Conservation (phyloP, 305 asterid species). For the Fraxinus angustifolia region DNA sequence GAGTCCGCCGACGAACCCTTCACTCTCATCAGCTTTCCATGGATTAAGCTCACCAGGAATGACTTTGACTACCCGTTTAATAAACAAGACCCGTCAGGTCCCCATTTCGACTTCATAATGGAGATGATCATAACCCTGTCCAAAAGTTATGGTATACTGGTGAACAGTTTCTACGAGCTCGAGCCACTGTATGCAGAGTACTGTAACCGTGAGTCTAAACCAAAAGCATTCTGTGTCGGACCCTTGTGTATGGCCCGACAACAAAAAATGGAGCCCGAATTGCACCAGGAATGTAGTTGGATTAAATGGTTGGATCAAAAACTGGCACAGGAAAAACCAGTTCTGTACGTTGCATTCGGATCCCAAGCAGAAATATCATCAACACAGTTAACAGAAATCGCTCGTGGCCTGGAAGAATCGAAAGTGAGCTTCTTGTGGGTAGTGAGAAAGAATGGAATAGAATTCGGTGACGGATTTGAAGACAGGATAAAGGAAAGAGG, state of each 20-base stretch:
- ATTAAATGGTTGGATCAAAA: slow-evolving; percentile 7
- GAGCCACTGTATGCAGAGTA: background rate
- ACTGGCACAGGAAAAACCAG: background rate
- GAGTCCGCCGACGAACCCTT: slow-evolving; percentile 47
- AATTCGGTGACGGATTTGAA: background rate
- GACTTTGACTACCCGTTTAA: slow-evolving; percentile 19
- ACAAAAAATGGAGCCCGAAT: background rate
- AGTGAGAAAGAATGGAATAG: background rate
- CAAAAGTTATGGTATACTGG: background rate
- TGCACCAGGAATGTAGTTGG: background rate
- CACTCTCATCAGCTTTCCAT: slow-evolving; percentile 33
- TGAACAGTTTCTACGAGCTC: background rate
- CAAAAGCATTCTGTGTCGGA: background rate
- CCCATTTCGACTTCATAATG: background rate
- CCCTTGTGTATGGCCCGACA: background rate
- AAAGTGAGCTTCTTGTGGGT: slow-evolving; percentile 8
- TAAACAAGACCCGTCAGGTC: background rate
- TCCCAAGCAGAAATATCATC: slow-evolving; percentile 11
- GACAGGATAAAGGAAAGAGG: slow-evolving; percentile 8
- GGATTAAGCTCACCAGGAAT: slow-evolving; percentile 47
- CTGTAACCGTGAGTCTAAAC: background rate
- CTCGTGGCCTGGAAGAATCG: slow-evolving; percentile 3
- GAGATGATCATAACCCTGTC: no score
- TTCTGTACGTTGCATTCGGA: slow-evolving; percentile 15
- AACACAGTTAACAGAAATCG: background rate